Base-by-base conservation (phyloP, 768 basidiomycete genomes). In the Galerina marginata region DNA sequence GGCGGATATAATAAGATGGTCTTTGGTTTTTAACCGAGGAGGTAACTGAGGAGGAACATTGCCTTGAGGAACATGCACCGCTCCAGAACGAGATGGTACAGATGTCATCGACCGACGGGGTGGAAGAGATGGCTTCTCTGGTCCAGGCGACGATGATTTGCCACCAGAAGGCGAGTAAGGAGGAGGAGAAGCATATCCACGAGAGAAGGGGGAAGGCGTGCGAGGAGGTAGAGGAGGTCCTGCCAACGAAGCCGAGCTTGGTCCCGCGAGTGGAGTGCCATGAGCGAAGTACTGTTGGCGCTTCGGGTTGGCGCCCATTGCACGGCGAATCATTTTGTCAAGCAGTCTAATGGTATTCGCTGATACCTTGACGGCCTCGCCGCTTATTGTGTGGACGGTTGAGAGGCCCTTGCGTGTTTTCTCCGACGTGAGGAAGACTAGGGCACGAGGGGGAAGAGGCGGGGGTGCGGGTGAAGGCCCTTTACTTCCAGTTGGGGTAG, bases 281-380 rank as follows among this genome's bases (percentile, higher is more conserved):
- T 42, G 58, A 1, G 59, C 26, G 51, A 71, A 68, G 43, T 67
- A 66, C 26, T 66, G 65, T 4, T 42, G 23, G 45, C 73, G 71
- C 63, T 78, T 80, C 26, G 75, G 64, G 65, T 81, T 76, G 40
- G 74, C 75, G 52, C 86, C 84, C 57, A 87, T 79, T 0, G 86
- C 85, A 10, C 78, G 77, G 16, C 83, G 77, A 56, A 91, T 83
- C 78, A 88, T 81, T 51, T 67, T 72, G 67, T 91, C 87, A 62
- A 92, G 85, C 56, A 83, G 70, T 2, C 74, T 75, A 38, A 91
- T 77, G 0, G 90, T 91, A 62, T 84, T 83, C 12, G 82, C 70
- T 55, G 86, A 90, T 61, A 90, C 82, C 65, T 85, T 82, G 37
- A 88, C 88, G 0, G 89, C 90, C 65, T 86, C 79, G 0, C 86